Conservation (phyloP, 768 basidiomycete genomes). For the Pleurotus tuber-regium region DNA sequence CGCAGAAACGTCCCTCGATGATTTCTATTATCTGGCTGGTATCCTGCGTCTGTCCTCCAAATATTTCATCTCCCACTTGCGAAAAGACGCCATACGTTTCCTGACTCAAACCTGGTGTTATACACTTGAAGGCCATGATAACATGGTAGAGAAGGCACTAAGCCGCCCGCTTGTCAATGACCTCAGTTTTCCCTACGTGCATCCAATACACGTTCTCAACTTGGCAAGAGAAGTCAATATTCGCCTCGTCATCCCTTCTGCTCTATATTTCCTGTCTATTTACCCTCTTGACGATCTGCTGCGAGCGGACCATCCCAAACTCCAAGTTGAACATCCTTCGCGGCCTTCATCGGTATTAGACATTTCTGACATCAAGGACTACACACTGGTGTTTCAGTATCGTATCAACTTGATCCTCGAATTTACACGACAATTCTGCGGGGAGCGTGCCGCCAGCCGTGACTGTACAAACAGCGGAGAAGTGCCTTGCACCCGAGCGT, state of each 20-base stretch:
- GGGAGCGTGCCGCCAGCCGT: conserved; percentile 23
- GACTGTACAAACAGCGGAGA: conserved; percentile 27
- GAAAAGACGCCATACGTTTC: conserved; percentile 47
- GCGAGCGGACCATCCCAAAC: conserved; percentile 50
- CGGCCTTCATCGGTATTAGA: conserved; percentile 44
- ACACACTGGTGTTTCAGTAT: conserved; percentile 57
- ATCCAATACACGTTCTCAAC: conserved; percentile 57
- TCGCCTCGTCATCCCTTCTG: conserved; percentile 45
- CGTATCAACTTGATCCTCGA: conserved; percentile 45
- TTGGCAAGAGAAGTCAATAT: conserved; percentile 51
- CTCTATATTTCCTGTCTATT: conserved; percentile 56
- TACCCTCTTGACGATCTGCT: conserved; percentile 51
- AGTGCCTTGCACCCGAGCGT: conserved; percentile 37
- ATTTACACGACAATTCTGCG: conserved; percentile 45
- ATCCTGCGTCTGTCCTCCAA: conserved; percentile 59
- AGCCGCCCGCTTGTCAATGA: conserved; percentile 37
- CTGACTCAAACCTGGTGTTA: conserved; percentile 50
- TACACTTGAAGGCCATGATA: conserved; percentile 54
- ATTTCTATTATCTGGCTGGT: conserved; percentile 56
- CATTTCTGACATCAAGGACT: conserved; percentile 41
- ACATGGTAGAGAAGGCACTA: conserved; percentile 50
- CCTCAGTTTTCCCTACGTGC: conserved; percentile 55
- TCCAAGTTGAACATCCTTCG: conserved; percentile 44
- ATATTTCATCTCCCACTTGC: conserved; percentile 53
- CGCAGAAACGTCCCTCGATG: conserved; percentile 36